Percentiles rank a stretch among this genome's conserved stretches.
These are phyloP conservation scores for Delonix regia DNA, from an alignment of 306 rosid species.

Conservation along the genomic window DNA sequence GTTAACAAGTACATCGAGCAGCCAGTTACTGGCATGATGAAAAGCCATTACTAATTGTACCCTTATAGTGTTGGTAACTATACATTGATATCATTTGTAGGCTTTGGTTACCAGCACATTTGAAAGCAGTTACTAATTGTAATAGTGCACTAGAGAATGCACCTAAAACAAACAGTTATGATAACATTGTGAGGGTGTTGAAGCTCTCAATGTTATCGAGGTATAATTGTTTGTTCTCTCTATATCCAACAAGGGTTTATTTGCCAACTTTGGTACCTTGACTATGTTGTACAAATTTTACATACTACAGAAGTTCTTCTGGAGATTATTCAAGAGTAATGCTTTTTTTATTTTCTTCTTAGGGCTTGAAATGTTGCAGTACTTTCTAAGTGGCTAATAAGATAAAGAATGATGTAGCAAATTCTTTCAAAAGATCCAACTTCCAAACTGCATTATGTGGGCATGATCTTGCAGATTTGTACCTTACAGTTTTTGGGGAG, in stretches of 20 bases:
- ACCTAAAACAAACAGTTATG: neutral
- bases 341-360: neutral
- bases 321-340: neutral
- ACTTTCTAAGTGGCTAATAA: neutral
- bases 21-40: neutral
- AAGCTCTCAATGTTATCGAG: neutral
- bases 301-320: neutral
- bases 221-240: neutral
- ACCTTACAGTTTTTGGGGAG: neutral
- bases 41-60: neutral
- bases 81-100: neutral
- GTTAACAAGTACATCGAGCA: neutral
- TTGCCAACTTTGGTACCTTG: neutral
- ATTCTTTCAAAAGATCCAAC: neutral
- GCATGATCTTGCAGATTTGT: neutral
- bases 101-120: neutral
- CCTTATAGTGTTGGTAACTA: neutral
- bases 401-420: neutral
- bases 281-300: neutral
- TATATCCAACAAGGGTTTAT: neutral
- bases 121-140: neutral
- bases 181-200: neutral
- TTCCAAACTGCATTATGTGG: neutral
- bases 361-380: neutral
- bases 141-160: neutral